phyloP scores from a whole-genome alignment of 1,139 yeast genomes.

The Blastobotrys persicus region DNA sequence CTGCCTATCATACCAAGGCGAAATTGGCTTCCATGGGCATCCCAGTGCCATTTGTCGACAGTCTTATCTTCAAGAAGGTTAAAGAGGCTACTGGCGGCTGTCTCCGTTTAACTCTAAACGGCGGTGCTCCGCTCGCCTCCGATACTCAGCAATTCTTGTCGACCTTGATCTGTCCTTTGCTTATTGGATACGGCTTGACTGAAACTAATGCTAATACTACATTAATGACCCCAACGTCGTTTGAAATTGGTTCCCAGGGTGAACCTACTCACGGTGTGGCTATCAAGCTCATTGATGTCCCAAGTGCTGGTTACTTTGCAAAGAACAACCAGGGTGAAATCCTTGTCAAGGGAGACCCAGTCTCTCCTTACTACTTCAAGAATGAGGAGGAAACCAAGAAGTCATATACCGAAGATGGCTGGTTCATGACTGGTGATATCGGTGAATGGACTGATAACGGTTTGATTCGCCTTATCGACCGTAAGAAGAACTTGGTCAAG shows the following conservation, averaged over 20 bases:
- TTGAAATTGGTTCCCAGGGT: conserved; percentile 78
- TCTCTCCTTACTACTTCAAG: conserved; percentile 74
- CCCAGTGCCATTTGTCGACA: conserved; percentile 69
- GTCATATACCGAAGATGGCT: conserved; percentile 79
- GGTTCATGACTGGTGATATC: conserved; percentile 98
- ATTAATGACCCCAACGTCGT: conserved; percentile 60
- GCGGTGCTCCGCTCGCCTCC: conserved; percentile 87
- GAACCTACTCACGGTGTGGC: conserved; percentile 79
- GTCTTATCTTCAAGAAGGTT: conserved; percentile 77
- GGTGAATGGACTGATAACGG: conserved; percentile 90
- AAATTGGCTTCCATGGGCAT: conserved; percentile 59
- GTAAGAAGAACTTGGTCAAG: conserved; percentile 94
- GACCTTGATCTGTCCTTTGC: conserved; percentile 79
- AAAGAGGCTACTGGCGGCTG: conserved; percentile 96
- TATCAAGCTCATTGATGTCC: conserved; percentile 84
- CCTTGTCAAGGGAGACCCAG: conserved; percentile 70
- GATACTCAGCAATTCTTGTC: conserved; percentile 86
- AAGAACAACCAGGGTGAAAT: conserved; percentile 93
- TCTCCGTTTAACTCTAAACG: conserved; percentile 70
- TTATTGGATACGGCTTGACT: conserved; percentile 94
- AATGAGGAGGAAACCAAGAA: conserved; percentile 77
- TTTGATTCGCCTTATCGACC: conserved; percentile 78
- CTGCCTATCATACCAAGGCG: conserved; percentile 71
- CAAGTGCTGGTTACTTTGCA: conserved; percentile 89
- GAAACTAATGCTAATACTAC: conserved; percentile 92